A percentile compares a stretch with the other conserved stretches of the same genome.
Conservation (phyloP, 2,329 filamentous ascomycete genomes). For the Nemania diffusa region DNA sequence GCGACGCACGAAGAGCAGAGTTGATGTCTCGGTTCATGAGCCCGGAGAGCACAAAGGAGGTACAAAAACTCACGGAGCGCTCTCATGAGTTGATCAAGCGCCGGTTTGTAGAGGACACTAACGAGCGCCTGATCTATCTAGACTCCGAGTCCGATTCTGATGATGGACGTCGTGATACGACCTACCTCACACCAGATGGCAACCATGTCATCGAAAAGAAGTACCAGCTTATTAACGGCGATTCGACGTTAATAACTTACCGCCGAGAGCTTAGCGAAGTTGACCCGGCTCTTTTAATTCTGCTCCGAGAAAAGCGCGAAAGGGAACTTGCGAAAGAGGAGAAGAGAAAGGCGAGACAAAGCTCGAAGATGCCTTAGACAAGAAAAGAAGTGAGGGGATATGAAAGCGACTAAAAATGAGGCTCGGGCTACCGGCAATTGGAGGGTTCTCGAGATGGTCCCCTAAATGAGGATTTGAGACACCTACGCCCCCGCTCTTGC, state of each 20-base stretch:
- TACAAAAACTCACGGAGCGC: neutral
- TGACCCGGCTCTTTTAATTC: slow-evolving; percentile 8
- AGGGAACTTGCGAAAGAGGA: neutral
- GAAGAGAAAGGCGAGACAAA: neutral
- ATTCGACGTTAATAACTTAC: slow-evolving; percentile 38
- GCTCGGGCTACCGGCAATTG: too few relatives aligned
- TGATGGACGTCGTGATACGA: slow-evolving; percentile 1
- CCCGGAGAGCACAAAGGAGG: slow-evolving; percentile 33
- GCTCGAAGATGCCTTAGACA: neutral
- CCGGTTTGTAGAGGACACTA: too few relatives aligned
- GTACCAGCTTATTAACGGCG: slow-evolving; percentile 31
- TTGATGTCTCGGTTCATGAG: too few relatives aligned
- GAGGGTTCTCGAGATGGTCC: too few relatives aligned
- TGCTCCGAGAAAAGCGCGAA: slow-evolving; percentile 11
- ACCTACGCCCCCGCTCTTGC: too few relatives aligned
- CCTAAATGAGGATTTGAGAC: too few relatives aligned
- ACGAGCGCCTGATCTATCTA: too few relatives aligned
- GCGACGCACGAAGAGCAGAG: too few relatives aligned
- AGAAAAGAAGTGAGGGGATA: too few relatives aligned
- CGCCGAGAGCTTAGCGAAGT: slow-evolving; percentile 15
- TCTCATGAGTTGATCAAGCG: too few relatives aligned
- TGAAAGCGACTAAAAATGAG: too few relatives aligned
- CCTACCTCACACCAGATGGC: slow-evolving; percentile 17
- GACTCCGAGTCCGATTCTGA: slow-evolving; percentile 7
- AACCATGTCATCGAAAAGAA: slow-evolving; percentile 22